Conservation (phyloP, 148 eudicot species). For the Fagopyrum esculentum region DNA sequence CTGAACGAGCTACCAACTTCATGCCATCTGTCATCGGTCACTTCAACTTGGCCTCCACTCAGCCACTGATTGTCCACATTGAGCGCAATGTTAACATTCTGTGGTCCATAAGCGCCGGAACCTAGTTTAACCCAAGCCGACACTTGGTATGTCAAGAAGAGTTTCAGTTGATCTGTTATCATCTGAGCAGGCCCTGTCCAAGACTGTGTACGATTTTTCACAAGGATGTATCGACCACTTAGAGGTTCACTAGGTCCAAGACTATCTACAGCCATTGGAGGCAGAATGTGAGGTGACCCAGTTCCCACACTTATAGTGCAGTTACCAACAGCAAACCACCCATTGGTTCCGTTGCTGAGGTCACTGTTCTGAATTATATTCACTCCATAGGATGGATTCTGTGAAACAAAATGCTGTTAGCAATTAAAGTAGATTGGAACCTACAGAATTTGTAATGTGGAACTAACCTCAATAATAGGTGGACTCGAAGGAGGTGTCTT, state of each 20-base stretch:
- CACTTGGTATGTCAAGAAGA: constrained; percentile 79
- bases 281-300: constrained; percentile 83
- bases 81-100: constrained; percentile 68
- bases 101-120: constrained; percentile 55
- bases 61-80: constrained; percentile 86
- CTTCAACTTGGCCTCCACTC: constrained; percentile 80
- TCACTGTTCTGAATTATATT: constrained; percentile 72
- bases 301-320: constrained; percentile 52
- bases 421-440: neutral
- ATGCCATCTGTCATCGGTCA: constrained; percentile 65
- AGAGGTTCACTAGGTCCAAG: constrained; percentile 56
- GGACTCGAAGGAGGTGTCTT: constrained; percentile 77
- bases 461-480: constrained; percentile 65
- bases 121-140: constrained; percentile 87
- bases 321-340: constrained; percentile 84
- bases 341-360: constrained; percentile 51
- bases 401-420: neutral
- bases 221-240: constrained; percentile 69
- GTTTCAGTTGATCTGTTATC: constrained; percentile 70
- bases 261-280: constrained; percentile 74
- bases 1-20: constrained; percentile 89
- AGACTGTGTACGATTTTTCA: constrained; percentile 68
- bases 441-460: neutral
- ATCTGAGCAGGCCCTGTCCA: constrained; percentile 99
- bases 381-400: constrained; percentile 63